Evolutionary conservation across 2,329 filamentous ascomycete genomes (phyloP).

Genomic region (Knoxdaviesia capensis): DNA sequence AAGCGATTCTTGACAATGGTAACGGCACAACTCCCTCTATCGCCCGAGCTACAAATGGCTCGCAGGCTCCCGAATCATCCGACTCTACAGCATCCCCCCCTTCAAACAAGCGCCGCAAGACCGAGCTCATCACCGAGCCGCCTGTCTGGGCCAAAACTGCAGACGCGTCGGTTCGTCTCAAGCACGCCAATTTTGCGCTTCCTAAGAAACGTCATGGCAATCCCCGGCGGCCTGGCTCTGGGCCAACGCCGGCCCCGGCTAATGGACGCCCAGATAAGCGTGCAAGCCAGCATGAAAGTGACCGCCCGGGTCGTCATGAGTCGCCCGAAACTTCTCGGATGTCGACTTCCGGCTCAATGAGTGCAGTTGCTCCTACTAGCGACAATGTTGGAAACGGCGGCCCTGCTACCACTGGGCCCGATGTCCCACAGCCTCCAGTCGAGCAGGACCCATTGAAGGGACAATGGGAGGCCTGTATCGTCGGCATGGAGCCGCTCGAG

Average conservation of each 20-base stretch:
- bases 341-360: slow-evolving; percentile 6
- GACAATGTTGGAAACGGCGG: too few relatives aligned
- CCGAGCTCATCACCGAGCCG: slow-evolving; percentile 1
- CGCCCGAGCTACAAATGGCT: too few relatives aligned
- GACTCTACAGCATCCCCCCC: too few relatives aligned
- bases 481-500: slow-evolving; percentile 49
- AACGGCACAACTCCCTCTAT: too few relatives aligned
- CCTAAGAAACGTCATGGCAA: not conserved
- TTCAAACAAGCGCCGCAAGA: not conserved
- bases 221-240: not conserved
- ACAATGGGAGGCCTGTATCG: slow-evolving; percentile 48
- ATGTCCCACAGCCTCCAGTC: too few relatives aligned
- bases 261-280: not conserved
- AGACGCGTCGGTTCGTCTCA: not conserved
- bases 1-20: too few relatives aligned
- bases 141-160: slow-evolving; percentile 1
- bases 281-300: not conserved
- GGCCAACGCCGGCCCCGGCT: not conserved
- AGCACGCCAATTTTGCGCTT: slow-evolving; percentile 1
- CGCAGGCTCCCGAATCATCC: too few relatives aligned
- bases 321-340: slow-evolving; percentile 24
- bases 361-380: slow-evolving; percentile 5
- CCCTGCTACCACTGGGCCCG: too few relatives aligned
- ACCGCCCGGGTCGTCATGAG: slow-evolving; percentile 15
- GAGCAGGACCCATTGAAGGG: slow-evolving; percentile 10